Base-by-base conservation (phyloP, 306 rosid species). In the Prinsepia uniflora region DNA sequence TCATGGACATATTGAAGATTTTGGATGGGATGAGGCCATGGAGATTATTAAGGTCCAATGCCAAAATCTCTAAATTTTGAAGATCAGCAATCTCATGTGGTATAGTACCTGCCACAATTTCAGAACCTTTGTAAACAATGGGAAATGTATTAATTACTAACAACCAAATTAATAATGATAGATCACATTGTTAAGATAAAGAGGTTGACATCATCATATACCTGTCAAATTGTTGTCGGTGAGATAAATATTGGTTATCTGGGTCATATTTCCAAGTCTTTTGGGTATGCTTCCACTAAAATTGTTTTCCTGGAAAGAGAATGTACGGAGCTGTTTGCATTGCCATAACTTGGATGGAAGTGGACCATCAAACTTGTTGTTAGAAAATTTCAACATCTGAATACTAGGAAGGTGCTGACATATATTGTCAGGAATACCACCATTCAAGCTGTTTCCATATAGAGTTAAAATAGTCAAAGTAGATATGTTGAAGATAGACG, bases 31-130 rank as follows among this genome's bases (percentile, higher is more conserved):
- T n/a, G 20, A 17, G 56, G 9, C 56, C 56, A 50, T 50, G 15
- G 4, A 50, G 56, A 17, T 50, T 50, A 6, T 20, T 50, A 9
- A 50, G 15, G 55, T 9, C 15, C 15, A n/a, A n/a, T 50, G 9
- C 15, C 6, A 50, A 6, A 19, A 20, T 8, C 15, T 64, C 18
- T 1, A 77, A 48, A 20, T 56, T 65, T 56, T 6, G 55, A 44
- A 71, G 73, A 57, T 71, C 1, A 40, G 73, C 62, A 6, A 77
- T 56, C 53, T 77, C 76, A 7, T 48, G 0, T 30, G 77, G 73
- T 36, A 71, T 71, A 18, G 60, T 45, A 47, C 81, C 76, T 77
- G 76, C 20, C 4, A 24, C 50, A 1, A 47, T 47, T 11, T 10
- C 5, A 6, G 50, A 47, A 47, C 4, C 50, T 47, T 15, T 4